These are phyloP conservation scores for Fusarium sp. DNA, from an alignment of 2,329 filamentous ascomycete genomes.

Conservation along the genomic window DNA sequence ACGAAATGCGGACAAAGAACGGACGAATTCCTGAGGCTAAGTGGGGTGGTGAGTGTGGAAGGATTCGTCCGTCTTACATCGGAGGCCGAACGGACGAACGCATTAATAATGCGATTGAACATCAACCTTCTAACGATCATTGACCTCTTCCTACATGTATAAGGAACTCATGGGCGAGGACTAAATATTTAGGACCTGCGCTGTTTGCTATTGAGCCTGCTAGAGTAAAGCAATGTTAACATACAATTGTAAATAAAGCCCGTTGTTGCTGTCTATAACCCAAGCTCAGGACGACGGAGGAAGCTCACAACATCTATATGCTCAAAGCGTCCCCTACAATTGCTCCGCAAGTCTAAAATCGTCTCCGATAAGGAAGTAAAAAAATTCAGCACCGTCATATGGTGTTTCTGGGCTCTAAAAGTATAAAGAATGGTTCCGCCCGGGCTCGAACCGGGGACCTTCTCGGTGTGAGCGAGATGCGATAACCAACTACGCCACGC, in stretches of 20 bases:
- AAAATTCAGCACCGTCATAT: neutral
- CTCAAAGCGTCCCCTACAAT: neutral
- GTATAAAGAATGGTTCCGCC: neutral
- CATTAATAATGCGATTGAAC: conserved; percentile 5
- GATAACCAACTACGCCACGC: conserved; percentile 4
- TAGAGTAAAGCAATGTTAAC: neutral
- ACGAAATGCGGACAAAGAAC: conserved; percentile 26
- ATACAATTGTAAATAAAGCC: neutral
- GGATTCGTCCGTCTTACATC: conserved; percentile 30
- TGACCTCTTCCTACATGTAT: neutral
- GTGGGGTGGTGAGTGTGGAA: neutral
- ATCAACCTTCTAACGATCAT: too few relatives aligned
- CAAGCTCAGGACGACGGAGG: neutral
- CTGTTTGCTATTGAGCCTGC: neutral
- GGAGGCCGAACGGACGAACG: conserved; percentile 31
- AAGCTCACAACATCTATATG: neutral
- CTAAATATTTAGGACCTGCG: neutral
- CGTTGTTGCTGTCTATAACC: neutral
- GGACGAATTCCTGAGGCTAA: conserved; percentile 18
- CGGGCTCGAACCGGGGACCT: conserved; percentile 9
- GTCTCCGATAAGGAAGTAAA: fast-evolving
- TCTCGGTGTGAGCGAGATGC: conserved; percentile 9
- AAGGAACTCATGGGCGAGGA: neutral
- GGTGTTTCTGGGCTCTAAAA: too few relatives aligned
- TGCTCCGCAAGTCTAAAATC: fast-evolving